Evolutionary conservation across 148 eudicot genomes (phyloP).

Genomic region (Nyssa sinensis): DNA sequence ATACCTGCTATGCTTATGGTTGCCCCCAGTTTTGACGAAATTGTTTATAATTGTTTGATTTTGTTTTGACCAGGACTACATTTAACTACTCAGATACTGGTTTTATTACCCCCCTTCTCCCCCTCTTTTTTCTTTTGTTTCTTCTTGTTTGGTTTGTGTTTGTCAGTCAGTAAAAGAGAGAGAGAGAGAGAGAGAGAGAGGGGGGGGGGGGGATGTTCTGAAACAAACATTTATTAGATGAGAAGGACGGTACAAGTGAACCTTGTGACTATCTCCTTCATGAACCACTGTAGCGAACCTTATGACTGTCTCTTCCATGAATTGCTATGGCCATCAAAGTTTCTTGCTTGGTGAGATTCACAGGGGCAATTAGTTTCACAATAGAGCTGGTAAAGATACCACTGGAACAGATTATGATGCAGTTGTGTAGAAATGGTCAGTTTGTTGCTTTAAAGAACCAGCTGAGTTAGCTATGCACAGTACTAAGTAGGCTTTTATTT

Average conservation of each 20-base stretch:
- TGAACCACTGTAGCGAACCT: not conserved
- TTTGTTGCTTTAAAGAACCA: not conserved
- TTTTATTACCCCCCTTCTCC: no score
- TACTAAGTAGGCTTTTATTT: no score
- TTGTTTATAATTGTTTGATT: no score
- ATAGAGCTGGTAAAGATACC: constrained; percentile 7
- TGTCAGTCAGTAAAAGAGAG: no score
- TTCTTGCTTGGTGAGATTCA: not conserved
- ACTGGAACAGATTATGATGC: not conserved
- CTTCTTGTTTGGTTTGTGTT: no score
- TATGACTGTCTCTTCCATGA: not conserved
- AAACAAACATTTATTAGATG: not conserved
- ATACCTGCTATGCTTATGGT: no score
- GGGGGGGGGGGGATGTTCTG: not conserved
- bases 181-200: no score
- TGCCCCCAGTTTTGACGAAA: not conserved
- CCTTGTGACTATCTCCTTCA: not conserved
- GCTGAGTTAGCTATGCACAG: not conserved
- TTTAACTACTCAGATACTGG: not conserved
- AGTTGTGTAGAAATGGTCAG: not conserved
- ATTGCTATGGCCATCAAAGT: not conserved
- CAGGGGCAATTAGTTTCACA: not conserved
- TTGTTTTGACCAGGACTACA: not conserved
- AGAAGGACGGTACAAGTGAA: not conserved
- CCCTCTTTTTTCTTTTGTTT: not conserved